Percentiles rank a stretch among this genome's conserved stretches.
These are phyloP conservation scores for Capsicum baccatum DNA, from an alignment of 257 asterid genomes.

Conservation along the genomic window DNA sequence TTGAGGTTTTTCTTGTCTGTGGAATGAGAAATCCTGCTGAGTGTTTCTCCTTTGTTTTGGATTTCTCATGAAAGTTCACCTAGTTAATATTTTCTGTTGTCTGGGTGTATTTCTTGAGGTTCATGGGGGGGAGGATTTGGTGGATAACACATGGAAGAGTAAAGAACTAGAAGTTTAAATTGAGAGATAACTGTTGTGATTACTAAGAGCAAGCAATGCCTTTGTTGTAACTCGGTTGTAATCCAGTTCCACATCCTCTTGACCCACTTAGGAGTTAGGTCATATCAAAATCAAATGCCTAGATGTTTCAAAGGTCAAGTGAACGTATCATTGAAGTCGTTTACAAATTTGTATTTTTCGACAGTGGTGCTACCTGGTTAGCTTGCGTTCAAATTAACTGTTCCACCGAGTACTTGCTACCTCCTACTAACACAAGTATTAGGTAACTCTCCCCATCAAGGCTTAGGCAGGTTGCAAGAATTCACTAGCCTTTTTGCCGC, in stretches of 20 bases:
- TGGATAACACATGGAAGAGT: not conserved
- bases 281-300: constrained; percentile 9
- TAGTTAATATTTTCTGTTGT: constrained; percentile 17
- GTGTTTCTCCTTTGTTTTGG: not conserved
- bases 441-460: not conserved
- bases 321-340: not conserved
- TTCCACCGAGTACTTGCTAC: not conserved
- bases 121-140: not conserved
- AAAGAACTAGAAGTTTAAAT: not conserved
- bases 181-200: not conserved
- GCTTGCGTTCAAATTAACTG: not conserved
- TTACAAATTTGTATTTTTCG: not conserved
- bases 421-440: not conserved
- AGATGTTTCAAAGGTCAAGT: not conserved
- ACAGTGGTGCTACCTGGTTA: not conserved
- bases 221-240: not conserved
- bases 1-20: constrained; percentile 13
- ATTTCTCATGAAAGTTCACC: constrained; percentile 24
- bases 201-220: not conserved
- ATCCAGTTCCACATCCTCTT: constrained; percentile 14
- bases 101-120: not conserved
- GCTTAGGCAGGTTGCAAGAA: not conserved
- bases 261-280: constrained; percentile 22
- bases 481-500: not conserved
- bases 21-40: not conserved